A percentile compares a stretch with the other conserved stretches of the same genome.
These are phyloP conservation scores for Manihot esculenta DNA, from an alignment of 441 rosid species.

Conservation along the genomic window DNA sequence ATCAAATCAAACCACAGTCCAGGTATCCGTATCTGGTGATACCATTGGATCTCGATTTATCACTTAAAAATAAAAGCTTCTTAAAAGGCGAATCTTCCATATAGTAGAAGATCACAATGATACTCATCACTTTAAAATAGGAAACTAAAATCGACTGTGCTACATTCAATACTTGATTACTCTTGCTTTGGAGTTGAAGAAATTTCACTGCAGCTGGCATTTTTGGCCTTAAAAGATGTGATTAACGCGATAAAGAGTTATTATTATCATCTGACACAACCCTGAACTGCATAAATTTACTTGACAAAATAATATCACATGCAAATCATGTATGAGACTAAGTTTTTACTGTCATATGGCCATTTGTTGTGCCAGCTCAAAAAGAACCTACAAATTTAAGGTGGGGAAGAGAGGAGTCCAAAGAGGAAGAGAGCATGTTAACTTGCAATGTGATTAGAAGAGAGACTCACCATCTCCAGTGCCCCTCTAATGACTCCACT, in stretches of 20 bases:
- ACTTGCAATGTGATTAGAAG: neutral
- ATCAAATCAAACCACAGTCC: too few species aligned
- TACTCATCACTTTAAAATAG: neutral
- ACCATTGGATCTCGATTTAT: too few species aligned
- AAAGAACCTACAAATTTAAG: neutral
- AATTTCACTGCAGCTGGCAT: neutral
- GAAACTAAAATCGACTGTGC: neutral
- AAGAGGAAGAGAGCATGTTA: neutral
- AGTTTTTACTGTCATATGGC: neutral
- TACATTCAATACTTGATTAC: neutral
- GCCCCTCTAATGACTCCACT: slow-evolving; percentile 95
- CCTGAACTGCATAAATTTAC: neutral
- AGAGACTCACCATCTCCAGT: slow-evolving; percentile 73
- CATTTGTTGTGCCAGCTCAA: neutral
- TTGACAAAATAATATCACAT: neutral
- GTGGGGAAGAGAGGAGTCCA: neutral
- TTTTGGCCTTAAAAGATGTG: neutral
- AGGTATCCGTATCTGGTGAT: too few species aligned
- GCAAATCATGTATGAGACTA: neutral
- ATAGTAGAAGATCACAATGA: neutral
- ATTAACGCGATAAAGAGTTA: neutral
- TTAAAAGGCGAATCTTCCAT: neutral
- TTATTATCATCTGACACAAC: neutral
- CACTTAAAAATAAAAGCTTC: neutral
- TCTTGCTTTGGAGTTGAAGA: neutral